Conservation (phyloP, 2,329 filamentous ascomycete species). For the Colletotrichum aenigma region DNA sequence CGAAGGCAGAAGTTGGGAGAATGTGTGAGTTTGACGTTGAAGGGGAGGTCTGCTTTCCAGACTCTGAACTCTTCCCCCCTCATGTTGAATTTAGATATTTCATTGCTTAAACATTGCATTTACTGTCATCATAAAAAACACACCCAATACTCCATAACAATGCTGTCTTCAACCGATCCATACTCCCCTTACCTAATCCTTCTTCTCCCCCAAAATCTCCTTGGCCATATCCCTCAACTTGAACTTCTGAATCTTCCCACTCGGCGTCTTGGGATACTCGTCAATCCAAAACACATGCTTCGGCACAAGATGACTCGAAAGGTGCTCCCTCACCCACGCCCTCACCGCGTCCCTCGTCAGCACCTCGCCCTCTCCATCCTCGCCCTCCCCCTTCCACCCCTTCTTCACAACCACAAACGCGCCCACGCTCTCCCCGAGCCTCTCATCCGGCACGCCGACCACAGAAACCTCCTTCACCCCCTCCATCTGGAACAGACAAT, state of each 20-base stretch:
- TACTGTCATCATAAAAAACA: not conserved
- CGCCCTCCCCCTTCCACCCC: constrained; percentile 25
- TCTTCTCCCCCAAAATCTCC: constrained; percentile 30
- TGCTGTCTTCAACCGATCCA: not conserved
- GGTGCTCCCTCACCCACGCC: constrained; percentile 71
- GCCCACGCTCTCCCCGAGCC: constrained; percentile 85
- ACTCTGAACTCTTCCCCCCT: too few relatives aligned
- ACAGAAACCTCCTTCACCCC: constrained; percentile 78
- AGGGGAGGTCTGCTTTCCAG: too few relatives aligned
- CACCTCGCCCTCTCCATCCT: constrained; percentile 19
- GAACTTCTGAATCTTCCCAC: constrained; percentile 97
- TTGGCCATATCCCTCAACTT: constrained; percentile 73
- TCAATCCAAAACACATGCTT: constrained; percentile 88
- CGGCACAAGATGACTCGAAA: constrained; percentile 81
- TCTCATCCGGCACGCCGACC: constrained; percentile 81
- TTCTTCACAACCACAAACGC: constrained; percentile 71
- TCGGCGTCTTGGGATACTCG: constrained; percentile 92
- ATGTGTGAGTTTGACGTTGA: too few relatives aligned
- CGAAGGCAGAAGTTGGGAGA: too few relatives aligned
- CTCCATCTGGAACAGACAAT: constrained; percentile 77
- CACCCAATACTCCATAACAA: not conserved
- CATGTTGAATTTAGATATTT: not conserved
- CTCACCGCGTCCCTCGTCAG: constrained; percentile 66
- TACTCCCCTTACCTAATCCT: not conserved
- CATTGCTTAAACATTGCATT: not conserved